These are phyloP conservation scores for Ceratocystis huliohia DNA, from an alignment of 2,329 filamentous ascomycete species.

Conservation along the genomic window DNA sequence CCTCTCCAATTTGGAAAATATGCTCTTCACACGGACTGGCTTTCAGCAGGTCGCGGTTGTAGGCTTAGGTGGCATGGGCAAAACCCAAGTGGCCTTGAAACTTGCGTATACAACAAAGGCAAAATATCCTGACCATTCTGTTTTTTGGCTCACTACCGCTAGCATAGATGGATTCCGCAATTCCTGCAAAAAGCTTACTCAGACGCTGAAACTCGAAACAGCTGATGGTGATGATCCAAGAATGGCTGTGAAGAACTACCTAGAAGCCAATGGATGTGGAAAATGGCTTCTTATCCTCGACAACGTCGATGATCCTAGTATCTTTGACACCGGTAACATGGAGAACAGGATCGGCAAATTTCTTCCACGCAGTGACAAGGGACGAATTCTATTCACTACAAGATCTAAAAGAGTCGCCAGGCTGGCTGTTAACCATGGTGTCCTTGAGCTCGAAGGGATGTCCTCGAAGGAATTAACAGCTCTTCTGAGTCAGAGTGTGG, in stretches of 20 bases:
- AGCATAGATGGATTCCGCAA: neutral
- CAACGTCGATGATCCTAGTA: constrained; percentile 23
- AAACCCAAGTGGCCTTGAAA: neutral
- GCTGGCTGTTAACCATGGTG: neutral
- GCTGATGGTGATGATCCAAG: constrained; percentile 4
- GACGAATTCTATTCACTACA: too few relatives aligned
- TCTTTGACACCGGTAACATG: neutral
- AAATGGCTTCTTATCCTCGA: constrained; percentile 25
- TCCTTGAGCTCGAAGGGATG: neutral
- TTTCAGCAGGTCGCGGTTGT: neutral
- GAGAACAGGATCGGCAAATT: constrained; percentile 9
- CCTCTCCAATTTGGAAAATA: neutral
- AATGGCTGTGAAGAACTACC: constrained; percentile 17
- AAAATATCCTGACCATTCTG: neutral
- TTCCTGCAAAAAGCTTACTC: neutral
- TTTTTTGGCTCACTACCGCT: neutral
- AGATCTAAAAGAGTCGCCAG: neutral
- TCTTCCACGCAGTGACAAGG: neutral
- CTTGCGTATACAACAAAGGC: neutral
- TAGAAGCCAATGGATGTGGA: constrained; percentile 22
- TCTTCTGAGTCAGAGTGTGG: neutral
- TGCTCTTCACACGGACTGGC: neutral
- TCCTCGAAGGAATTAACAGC: neutral
- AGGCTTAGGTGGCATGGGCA: neutral
- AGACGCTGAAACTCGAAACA: neutral